Evolutionary conservation across 73 alveolate species (phyloP).

Genomic region (Symbiodinium pilosum): DNA sequence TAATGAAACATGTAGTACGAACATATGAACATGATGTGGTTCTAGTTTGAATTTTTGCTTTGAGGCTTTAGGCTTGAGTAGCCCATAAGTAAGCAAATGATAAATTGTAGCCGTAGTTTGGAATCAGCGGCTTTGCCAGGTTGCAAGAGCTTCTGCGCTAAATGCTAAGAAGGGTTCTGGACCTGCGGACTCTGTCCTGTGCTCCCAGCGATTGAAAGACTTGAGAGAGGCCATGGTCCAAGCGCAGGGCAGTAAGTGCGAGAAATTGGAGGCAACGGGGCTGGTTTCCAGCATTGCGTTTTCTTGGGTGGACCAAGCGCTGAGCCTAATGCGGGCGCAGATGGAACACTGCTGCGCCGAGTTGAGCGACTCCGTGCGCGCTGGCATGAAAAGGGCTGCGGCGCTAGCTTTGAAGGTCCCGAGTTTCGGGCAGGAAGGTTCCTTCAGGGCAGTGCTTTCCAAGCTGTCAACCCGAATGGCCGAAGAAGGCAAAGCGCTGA

Average conservation of each 20-base stretch:
- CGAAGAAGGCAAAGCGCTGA: background rate
- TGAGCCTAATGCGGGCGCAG: background rate
- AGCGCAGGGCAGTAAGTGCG: background rate
- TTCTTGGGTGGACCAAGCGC: background rate
- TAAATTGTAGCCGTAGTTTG: too few species aligned
- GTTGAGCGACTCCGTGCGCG: background rate
- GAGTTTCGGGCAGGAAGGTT: background rate
- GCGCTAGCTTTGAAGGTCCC: background rate
- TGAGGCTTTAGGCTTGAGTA: too few species aligned
- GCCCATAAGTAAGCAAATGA: too few species aligned
- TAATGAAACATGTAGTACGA: too few species aligned
- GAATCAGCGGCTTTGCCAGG: background rate
- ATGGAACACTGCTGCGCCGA: background rate
- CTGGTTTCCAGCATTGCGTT: background rate
- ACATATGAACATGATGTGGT: too few species aligned
- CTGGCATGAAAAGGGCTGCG: background rate
- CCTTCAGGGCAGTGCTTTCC: background rate
- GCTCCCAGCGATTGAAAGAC: background rate
- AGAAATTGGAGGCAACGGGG: background rate
- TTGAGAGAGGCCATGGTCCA: background rate
- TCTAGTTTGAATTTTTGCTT: too few species aligned
- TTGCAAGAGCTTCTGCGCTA: background rate
- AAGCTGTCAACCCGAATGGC: background rate
- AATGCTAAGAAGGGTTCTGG: background rate
- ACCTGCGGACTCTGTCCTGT: background rate